These are phyloP conservation scores for Gaultheria prostrata DNA, from an alignment of 148 eudicot species.

Conservation along the genomic window DNA sequence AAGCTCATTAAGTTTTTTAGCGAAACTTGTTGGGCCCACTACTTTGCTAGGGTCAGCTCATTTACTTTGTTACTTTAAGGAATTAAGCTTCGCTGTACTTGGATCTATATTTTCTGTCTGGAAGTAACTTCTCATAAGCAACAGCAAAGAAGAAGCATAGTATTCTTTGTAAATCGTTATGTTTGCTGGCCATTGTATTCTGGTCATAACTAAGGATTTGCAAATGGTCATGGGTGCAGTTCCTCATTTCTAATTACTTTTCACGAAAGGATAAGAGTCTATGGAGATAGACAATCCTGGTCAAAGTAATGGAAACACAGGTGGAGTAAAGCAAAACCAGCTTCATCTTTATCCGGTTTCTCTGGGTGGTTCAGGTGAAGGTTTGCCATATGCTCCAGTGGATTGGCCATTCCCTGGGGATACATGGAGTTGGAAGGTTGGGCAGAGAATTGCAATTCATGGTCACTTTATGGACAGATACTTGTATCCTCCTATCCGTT, in stretches of 20 bases:
- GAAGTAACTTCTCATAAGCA: too few species aligned
- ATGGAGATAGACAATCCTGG: slow-evolving; percentile 62
- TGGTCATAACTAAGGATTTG: neutral
- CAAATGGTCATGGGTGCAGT: slow-evolving; percentile 17
- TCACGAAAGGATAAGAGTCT: slow-evolving; percentile 28
- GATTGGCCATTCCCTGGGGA: slow-evolving; percentile 78
- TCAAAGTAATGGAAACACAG: slow-evolving; percentile 35
- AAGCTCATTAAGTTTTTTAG: too few species aligned
- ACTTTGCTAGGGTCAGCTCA: too few species aligned
- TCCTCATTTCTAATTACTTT: slow-evolving; percentile 18
- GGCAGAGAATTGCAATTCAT: slow-evolving; percentile 45
- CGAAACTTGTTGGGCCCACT: too few species aligned
- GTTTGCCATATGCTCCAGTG: slow-evolving; percentile 77
- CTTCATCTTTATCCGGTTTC: slow-evolving; percentile 62
- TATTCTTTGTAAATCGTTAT: neutral
- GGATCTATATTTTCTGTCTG: too few species aligned
- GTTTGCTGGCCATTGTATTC: neutral
- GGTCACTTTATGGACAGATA: slow-evolving; percentile 80
- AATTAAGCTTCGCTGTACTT: neutral
- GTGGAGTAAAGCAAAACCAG: slow-evolving; percentile 49
- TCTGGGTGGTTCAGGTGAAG: slow-evolving; percentile 52
- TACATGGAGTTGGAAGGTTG: slow-evolving; percentile 77
- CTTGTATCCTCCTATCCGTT: slow-evolving; percentile 56
- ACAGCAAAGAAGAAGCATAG: too few species aligned
- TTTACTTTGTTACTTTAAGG: too few species aligned